Evolutionary conservation across 306 rosid genomes (phyloP).

Genomic region (Alnus rubra): DNA sequence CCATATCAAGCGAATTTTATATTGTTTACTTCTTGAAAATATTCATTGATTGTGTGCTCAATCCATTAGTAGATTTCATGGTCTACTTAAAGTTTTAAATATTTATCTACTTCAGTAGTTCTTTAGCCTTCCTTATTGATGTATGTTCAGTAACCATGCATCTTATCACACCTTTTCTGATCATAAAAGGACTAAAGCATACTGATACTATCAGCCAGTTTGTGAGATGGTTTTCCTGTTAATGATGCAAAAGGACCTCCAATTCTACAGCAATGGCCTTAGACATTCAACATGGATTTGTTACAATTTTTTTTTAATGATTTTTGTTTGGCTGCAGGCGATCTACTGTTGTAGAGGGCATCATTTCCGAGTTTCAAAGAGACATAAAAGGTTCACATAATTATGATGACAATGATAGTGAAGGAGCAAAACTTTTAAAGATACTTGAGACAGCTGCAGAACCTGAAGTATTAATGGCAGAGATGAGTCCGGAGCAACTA

Average conservation of each 20-base stretch:
- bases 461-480: constrained; percentile 92
- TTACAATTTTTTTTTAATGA: constrained; percentile 6
- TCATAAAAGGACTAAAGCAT: background rate
- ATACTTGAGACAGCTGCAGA: constrained; percentile 80
- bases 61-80: constrained; percentile 23
- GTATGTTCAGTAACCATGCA: background rate
- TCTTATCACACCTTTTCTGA: background rate
- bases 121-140: background rate
- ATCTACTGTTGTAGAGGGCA: constrained; percentile 61
- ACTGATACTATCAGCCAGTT: background rate
- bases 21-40: constrained; percentile 8
- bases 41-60: constrained; percentile 19
- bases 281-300: background rate
- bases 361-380: constrained; percentile 63
- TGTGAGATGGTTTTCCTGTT: background rate
- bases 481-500: constrained; percentile 85
- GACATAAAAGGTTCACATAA: constrained; percentile 39
- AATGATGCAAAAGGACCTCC: background rate
- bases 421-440: constrained; percentile 79
- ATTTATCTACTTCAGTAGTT: background rate
- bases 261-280: background rate
- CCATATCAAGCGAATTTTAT: constrained; percentile 1
- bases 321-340: constrained; percentile 54
- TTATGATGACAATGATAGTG: constrained; percentile 57
- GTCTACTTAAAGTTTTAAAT: background rate